Base-by-base conservation (phyloP, 352 stramenopile species). In the Phytophthora lateralis region DNA sequence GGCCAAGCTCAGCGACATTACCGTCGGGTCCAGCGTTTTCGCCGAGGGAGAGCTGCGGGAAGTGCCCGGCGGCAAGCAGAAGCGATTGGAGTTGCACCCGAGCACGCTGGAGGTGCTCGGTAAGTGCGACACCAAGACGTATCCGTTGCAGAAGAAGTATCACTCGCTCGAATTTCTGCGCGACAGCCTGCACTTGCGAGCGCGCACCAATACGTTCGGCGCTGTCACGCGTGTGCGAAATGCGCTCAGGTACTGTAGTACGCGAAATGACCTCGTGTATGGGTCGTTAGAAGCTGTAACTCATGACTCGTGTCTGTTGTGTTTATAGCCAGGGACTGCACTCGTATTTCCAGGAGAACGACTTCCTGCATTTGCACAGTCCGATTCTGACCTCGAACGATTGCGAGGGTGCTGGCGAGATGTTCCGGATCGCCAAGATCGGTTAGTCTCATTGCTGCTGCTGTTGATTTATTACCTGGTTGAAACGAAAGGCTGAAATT, bases 121-220 rank as follows among this genome's bases (percentile, higher is more conserved):
- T 30, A 75, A 83, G 44, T 99, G 95, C 75, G 93, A 98, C 29
- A 76, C 77, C 11, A 80, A 97, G 52, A 81, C 67, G n/a, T 99
- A 98, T 57, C 97, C 97, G 26, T 78, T 99, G 18, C 96, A 98
- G 50, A 99, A 99, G 85, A 99, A 99, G 75, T 93, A 97, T 61
- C 97, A 99, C 71, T 97, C 95, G 24, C 78, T 99, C 17, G 97
- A 99, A 80, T 99, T 99, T 61, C 73, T 99, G 38, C 82, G 97
- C 35, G 97, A 97, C 56, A 96, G 99, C 50, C 82, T 98, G 37
- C 97, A 99, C 73, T 75, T 99, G 34, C 88, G 97, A 29, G 94
- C 97, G 17, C 77, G 97, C 14, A 99, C 97, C 15, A 99, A 99
- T 79, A 99, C 96, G 12, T 85, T 99, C 50, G 95, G 93, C 10